phyloP scores from a whole-genome alignment of 345 rosid species.

The Excoecaria cochinchinensis region DNA sequence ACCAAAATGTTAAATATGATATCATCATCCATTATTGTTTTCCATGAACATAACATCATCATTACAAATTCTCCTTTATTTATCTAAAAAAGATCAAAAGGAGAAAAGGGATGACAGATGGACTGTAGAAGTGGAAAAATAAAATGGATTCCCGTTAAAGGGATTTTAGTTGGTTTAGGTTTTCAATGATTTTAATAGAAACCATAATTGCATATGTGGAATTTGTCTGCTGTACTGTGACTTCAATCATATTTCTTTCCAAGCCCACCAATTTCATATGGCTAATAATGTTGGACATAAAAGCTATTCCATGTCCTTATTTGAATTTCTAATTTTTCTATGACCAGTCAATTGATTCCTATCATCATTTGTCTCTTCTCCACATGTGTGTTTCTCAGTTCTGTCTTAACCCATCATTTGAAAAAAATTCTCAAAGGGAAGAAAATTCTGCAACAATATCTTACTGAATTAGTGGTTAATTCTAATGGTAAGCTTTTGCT shows the following conservation, averaged over 20 bases:
- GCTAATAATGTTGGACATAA: slow-evolving; percentile 10
- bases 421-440: too few species aligned
- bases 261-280: slow-evolving; percentile 4
- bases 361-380: background rate
- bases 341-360: slow-evolving; percentile 12
- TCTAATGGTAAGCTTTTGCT: too few species aligned
- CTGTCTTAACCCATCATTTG: too few species aligned
- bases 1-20: slow-evolving; percentile 35
- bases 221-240: background rate
- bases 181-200: background rate
- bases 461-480: too few species aligned
- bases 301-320: slow-evolving; percentile 18
- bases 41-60: slow-evolving; percentile 35
- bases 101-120: background rate
- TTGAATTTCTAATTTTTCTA: background rate
- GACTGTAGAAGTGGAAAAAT: background rate
- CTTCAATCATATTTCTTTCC: background rate
- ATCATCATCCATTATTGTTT: slow-evolving; percentile 23
- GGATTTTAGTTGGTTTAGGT: background rate
- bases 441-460: too few species aligned
- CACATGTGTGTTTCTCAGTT: too few species aligned
- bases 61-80: slow-evolving; percentile 25
- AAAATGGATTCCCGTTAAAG: background rate
- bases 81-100: background rate
- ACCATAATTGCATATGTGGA: background rate